These are phyloP conservation scores for Gomphus bonarii DNA, from an alignment of 1,284 basidiomycete genomes.

Conservation along the genomic window DNA sequence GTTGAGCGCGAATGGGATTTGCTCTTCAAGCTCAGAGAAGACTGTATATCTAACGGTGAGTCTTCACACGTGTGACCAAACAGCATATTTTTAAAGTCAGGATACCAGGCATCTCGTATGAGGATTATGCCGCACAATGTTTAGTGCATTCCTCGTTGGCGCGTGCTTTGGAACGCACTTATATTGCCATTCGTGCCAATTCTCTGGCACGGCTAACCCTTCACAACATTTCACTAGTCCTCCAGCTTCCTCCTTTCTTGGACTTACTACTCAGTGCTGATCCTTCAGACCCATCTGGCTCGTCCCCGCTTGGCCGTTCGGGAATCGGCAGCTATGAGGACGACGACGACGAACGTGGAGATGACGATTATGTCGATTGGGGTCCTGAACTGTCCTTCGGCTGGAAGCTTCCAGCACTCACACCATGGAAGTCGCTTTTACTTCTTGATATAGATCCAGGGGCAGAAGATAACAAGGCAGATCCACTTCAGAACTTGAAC, in stretches of 20 bases:
- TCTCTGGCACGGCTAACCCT: conserved; percentile 68
- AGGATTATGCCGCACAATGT: conserved; percentile 45
- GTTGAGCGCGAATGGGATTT: conserved; percentile 69
- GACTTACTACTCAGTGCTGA: conserved; percentile 58
- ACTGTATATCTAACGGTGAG: conserved; percentile 49
- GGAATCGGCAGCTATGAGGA: conserved; percentile 26
- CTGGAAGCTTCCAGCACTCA: conserved; percentile 61
- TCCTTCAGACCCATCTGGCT: conserved; percentile 10
- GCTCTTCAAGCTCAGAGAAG: conserved; percentile 61
- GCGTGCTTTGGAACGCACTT: conserved; percentile 62
- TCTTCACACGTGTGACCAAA: background rate
- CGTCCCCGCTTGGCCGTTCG: conserved; percentile 28
- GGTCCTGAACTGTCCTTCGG: conserved; percentile 58
- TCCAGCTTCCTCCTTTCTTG: conserved; percentile 73
- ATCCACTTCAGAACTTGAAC: conserved; percentile 49
- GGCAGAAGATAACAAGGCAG: conserved; percentile 28
- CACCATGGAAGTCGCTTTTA: conserved; percentile 90
- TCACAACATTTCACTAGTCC: conserved; percentile 64
- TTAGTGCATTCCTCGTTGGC: conserved; percentile 63
- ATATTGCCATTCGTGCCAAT: conserved; percentile 61
- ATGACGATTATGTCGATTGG: conserved; percentile 39
- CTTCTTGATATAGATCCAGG: conserved; percentile 49
- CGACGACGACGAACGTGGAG: conserved; percentile 34
- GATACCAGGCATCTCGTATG: conserved; percentile 43
- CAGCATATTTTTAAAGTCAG: background rate